Percentiles rank a stretch among this genome's conserved stretches.
Evolutionary conservation across 1,139 yeast genomes (phyloP).

Genomic region (Yamadazyma blattariae): DNA sequence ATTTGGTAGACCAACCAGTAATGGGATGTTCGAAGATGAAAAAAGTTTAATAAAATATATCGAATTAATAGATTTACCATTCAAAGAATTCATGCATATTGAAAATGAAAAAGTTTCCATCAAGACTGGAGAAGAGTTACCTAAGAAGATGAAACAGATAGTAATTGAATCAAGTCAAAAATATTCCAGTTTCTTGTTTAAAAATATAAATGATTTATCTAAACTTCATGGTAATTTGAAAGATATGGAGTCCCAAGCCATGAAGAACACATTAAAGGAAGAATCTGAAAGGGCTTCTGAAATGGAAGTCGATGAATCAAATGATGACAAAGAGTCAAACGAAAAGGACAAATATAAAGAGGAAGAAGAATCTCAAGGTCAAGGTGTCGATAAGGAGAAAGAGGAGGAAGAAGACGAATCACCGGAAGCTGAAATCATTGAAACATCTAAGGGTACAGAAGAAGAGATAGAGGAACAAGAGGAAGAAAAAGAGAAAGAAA

Average conservation of each 20-base stretch:
- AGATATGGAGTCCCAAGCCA: not conserved
- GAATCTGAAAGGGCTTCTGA: not conserved
- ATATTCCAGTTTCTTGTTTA: slow-evolving; percentile 25
- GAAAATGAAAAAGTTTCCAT: slow-evolving; percentile 12
- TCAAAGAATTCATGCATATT: slow-evolving; percentile 10
- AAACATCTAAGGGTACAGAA: slow-evolving; percentile 4
- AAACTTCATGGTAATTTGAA: slow-evolving; percentile 6
- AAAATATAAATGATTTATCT: slow-evolving; percentile 26
- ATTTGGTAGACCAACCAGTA: slow-evolving; percentile 11
- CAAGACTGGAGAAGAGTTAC: slow-evolving; percentile 11
- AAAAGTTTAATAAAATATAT: slow-evolving; percentile 8
- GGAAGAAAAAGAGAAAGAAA: slow-evolving; percentile 1
- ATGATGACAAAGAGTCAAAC: not conserved
- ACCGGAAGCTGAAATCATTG: slow-evolving; percentile 1
- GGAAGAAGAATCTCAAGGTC: slow-evolving; percentile 5
- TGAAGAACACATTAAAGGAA: not conserved
- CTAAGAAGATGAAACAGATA: slow-evolving; percentile 21
- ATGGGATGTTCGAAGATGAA: slow-evolving; percentile 10
- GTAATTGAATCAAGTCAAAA: slow-evolving; percentile 23
- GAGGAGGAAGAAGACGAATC: slow-evolving; percentile 1
- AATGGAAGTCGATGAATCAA: slow-evolving; percentile 4
- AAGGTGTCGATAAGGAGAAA: slow-evolving; percentile 4
- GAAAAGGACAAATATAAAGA: slow-evolving; percentile 3
- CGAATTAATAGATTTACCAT: slow-evolving; percentile 3
- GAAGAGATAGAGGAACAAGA: slow-evolving; percentile 1